phyloP scores from a whole-genome alignment of 2,329 filamentous ascomycete genomes.

The Clarireedia hainanense region DNA sequence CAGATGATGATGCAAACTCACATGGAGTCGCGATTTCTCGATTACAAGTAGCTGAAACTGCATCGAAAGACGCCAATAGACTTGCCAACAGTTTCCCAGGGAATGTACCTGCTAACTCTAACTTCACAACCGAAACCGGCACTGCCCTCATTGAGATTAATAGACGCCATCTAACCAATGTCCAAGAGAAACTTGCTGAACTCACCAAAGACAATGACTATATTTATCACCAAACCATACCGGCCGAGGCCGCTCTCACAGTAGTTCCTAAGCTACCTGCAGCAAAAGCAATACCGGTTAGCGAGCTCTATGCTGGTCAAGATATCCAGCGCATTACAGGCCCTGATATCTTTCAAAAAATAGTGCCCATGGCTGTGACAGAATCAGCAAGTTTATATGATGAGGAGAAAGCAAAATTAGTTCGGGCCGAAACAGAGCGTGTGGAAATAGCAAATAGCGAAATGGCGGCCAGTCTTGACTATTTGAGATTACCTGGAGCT shows the following conservation, averaged over 20 bases:
- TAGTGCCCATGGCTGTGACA: slow-evolving; percentile 91
- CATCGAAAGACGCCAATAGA: slow-evolving; percentile 71
- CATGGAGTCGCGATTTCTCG: slow-evolving; percentile 81
- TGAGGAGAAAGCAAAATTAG: slow-evolving; percentile 94
- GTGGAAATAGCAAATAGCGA: slow-evolving; percentile 90
- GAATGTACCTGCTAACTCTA: slow-evolving; percentile 71
- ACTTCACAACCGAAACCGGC: slow-evolving; percentile 74
- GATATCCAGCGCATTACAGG: slow-evolving; percentile 97
- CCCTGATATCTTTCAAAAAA: slow-evolving; percentile 93
- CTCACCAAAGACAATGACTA: slow-evolving; percentile 92
- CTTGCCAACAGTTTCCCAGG: slow-evolving; percentile 73
- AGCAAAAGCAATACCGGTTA: slow-evolving; percentile 94
- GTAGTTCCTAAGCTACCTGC: slow-evolving; percentile 86
- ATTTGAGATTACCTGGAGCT: slow-evolving; percentile 80
- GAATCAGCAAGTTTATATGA: slow-evolving; percentile 96
- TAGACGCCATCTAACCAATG: slow-evolving; percentile 70
- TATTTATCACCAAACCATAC: slow-evolving; percentile 92
- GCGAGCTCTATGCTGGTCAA: slow-evolving; percentile 91
- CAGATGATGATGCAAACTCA: slow-evolving; percentile 81
- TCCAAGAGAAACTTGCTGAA: slow-evolving; percentile 72
- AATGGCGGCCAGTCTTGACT: slow-evolving; percentile 92
- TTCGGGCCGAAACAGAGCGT: slow-evolving; percentile 86
- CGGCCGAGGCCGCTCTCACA: slow-evolving; percentile 72
- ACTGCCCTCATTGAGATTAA: slow-evolving; percentile 68
- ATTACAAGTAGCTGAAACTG: slow-evolving; percentile 70